phyloP scores from a whole-genome alignment of 2,329 filamentous ascomycete species.

The Penicillium thymicola region DNA sequence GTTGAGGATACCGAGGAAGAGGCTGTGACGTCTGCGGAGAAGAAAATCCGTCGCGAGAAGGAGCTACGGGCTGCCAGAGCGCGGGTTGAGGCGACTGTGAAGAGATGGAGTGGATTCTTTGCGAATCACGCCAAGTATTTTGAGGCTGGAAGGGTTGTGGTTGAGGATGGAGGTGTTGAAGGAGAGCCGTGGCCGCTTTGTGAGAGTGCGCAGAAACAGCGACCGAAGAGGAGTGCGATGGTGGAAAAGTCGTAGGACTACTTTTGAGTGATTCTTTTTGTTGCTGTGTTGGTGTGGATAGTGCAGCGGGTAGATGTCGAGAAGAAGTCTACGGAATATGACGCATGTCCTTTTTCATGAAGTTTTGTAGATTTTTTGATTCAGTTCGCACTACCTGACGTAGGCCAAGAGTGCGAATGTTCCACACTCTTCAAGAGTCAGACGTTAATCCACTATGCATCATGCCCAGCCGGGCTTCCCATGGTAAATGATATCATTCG shows the following conservation, averaged over 20 bases:
- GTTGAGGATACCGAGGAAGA: slow-evolving; percentile 58
- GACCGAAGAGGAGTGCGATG: slow-evolving; percentile 52
- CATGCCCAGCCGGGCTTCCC: slow-evolving; percentile 38
- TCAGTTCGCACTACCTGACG: slow-evolving; percentile 34
- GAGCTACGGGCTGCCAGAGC: slow-evolving; percentile 64
- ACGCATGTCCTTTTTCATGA: slow-evolving; percentile 13
- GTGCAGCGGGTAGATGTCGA: background rate
- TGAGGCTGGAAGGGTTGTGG: slow-evolving; percentile 67
- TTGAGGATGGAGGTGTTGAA: slow-evolving; percentile 45
- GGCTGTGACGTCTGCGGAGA: slow-evolving; percentile 35
- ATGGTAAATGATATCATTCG: slow-evolving; percentile 40
- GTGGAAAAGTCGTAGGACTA: slow-evolving; percentile 8
- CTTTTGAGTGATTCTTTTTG: background rate
- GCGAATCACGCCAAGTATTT: slow-evolving; percentile 74
- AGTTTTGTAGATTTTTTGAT: slow-evolving; percentile 33
- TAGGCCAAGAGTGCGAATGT: slow-evolving; percentile 29
- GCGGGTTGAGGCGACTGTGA: slow-evolving; percentile 64
- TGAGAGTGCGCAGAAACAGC: slow-evolving; percentile 63
- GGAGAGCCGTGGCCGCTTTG: slow-evolving; percentile 62
- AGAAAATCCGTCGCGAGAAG: slow-evolving; percentile 55
- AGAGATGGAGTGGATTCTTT: slow-evolving; percentile 84
- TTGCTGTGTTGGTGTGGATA: background rate
- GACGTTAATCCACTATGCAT: slow-evolving; percentile 34
- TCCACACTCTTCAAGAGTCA: slow-evolving; percentile 31
- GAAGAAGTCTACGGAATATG: slow-evolving; percentile 5